Conservation (phyloP, 371 early-diverging fungal genomes). For the Parasitella parasitica region DNA sequence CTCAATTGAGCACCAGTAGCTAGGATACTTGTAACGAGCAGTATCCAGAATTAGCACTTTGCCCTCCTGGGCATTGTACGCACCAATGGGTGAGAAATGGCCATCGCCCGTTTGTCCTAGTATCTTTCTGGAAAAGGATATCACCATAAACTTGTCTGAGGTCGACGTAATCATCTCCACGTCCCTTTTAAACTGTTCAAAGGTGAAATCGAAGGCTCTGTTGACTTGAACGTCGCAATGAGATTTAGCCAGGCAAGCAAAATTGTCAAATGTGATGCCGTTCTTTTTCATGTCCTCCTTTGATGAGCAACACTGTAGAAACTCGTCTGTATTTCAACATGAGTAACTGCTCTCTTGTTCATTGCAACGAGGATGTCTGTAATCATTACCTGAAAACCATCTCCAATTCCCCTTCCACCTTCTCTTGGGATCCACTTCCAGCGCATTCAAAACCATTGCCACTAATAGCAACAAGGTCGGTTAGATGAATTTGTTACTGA, state of each 20-base stretch:
- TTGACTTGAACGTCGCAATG: slow-evolving; percentile 81
- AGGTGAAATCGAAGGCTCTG: slow-evolving; percentile 62
- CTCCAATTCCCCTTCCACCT: slow-evolving; percentile 94
- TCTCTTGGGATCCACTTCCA: slow-evolving; percentile 86
- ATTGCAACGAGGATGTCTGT: no score
- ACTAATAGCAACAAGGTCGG: no score
- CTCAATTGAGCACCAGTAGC: slow-evolving; percentile 73
- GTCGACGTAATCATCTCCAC: slow-evolving; percentile 65
- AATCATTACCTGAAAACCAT: slow-evolving; percentile 67
- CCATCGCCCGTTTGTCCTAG: slow-evolving; percentile 93
- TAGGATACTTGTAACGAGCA: slow-evolving; percentile 79
- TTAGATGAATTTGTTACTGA: neutral
- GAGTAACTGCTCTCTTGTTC: no score
- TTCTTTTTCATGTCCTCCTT: slow-evolving; percentile 76
- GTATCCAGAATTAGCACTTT: slow-evolving; percentile 84
- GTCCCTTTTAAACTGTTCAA: slow-evolving; percentile 78
- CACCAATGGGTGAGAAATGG: slow-evolving; percentile 77
- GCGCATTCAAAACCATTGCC: slow-evolving; percentile 91
- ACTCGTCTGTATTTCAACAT: slow-evolving; percentile 76
- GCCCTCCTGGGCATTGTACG: slow-evolving; percentile 62
- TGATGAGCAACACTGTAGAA: slow-evolving; percentile 82
- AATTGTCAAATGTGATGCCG: slow-evolving; percentile 89
- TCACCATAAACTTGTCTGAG: slow-evolving; percentile 82
- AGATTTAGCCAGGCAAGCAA: slow-evolving; percentile 83
- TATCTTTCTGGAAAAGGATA: slow-evolving; percentile 77